Evolutionary conservation across 306 rosid species (phyloP).

Genomic region (Inga oerstediana): DNA sequence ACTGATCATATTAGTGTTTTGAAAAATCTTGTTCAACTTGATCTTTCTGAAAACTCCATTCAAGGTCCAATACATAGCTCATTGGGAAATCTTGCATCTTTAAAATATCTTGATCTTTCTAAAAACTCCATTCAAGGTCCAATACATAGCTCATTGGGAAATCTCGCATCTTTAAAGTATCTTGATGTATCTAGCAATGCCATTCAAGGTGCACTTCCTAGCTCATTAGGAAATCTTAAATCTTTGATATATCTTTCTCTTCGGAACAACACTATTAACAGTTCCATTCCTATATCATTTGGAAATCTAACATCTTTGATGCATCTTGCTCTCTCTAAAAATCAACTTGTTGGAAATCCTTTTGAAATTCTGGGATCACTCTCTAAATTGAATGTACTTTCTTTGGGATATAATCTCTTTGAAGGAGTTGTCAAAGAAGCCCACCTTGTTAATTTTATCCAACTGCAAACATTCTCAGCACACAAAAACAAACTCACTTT

Average conservation of each 20-base stretch:
- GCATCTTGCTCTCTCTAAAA: neutral
- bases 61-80: too few relatives aligned
- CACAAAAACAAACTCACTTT: conserved; percentile 5
- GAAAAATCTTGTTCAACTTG: neutral
- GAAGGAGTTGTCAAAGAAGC: neutral
- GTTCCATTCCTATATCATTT: too few relatives aligned
- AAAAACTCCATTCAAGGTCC: neutral
- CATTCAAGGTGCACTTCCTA: neutral
- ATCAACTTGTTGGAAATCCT: neutral
- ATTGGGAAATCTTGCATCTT: too few relatives aligned
- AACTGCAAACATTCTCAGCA: neutral
- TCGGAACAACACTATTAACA: too few relatives aligned
- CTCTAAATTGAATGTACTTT: neutral
- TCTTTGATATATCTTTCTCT: too few relatives aligned
- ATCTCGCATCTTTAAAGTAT: neutral
- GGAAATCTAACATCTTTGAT: neutral
- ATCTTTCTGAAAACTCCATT: too few relatives aligned
- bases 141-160: neutral
- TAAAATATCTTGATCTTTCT: neutral
- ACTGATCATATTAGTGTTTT: conserved; percentile 1
- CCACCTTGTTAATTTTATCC: conserved; percentile 18
- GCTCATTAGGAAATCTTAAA: neutral
- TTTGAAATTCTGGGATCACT: neutral
- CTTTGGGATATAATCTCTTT: neutral
- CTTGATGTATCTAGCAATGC: neutral